phyloP scores from a whole-genome alignment of 1,284 basidiomycete genomes.

The Leccinum fuscescens region DNA sequence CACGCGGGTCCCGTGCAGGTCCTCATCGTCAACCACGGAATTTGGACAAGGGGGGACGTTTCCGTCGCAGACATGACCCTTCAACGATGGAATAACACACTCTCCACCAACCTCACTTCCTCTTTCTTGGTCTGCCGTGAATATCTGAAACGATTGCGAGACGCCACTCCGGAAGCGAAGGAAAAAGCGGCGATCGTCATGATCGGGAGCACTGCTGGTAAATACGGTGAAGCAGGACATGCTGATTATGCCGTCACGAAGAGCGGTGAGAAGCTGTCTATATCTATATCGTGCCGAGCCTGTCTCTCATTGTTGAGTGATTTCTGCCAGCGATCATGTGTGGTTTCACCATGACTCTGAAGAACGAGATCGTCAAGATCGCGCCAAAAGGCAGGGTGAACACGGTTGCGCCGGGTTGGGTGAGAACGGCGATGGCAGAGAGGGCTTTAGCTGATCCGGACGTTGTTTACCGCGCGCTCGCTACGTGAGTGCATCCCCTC shows the following conservation, averaged over 20 bases:
- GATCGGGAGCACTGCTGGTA: constrained; percentile 71
- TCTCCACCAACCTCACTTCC: constrained; percentile 65
- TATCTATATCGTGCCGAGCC: not conserved
- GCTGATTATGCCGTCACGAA: constrained; percentile 62
- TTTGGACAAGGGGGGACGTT: constrained; percentile 47
- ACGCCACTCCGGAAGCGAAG: constrained; percentile 40
- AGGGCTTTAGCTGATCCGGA: constrained; percentile 43
- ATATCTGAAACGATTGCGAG: constrained; percentile 51
- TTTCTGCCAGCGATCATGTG: constrained; percentile 62
- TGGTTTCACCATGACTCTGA: constrained; percentile 64
- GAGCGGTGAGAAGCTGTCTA: constrained; percentile 42
- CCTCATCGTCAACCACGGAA: constrained; percentile 65
- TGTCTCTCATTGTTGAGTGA: not conserved
- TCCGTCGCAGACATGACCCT: constrained; percentile 61
- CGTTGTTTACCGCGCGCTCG: constrained; percentile 54
- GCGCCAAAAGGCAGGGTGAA: constrained; percentile 73
- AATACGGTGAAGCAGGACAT: constrained; percentile 68
- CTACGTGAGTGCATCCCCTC: constrained; percentile 48
- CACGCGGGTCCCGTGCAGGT: constrained; percentile 53
- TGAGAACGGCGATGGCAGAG: constrained; percentile 59
- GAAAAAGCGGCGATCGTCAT: constrained; percentile 60
- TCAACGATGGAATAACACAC: constrained; percentile 62
- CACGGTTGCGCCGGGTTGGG: constrained; percentile 71
- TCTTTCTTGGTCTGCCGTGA: constrained; percentile 66
- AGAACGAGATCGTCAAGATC: constrained; percentile 79